These are phyloP conservation scores for Kandelia obovata DNA, from an alignment of 345 rosid genomes.

Conservation along the genomic window DNA sequence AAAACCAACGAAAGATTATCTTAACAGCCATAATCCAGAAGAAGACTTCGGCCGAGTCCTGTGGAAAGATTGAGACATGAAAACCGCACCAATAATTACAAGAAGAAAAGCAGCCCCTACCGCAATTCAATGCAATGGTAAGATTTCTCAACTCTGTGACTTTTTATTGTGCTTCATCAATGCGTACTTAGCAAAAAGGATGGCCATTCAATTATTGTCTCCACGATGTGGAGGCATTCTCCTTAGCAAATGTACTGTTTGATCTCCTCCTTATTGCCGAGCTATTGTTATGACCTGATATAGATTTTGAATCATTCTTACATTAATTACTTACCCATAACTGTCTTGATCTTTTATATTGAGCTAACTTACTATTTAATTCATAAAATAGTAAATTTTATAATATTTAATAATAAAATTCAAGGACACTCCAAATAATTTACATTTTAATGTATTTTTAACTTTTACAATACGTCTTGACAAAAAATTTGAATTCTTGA, in stretches of 20 bases:
- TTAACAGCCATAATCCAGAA: background rate
- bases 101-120: background rate
- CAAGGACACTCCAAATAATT: no score
- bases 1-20: no score
- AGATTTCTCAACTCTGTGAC: background rate
- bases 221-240: background rate
- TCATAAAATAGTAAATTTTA: no score
- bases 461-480: no score
- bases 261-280: background rate
- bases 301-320: no score
- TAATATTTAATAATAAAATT: no score
- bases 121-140: background rate
- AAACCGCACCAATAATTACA: background rate
- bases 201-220: conserved; percentile 9
- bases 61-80: background rate
- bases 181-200: conserved; percentile 11
- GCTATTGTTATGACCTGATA: no score
- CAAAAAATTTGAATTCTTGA: no score
- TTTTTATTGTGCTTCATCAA: background rate
- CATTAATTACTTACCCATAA: no score
- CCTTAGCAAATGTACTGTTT: background rate
- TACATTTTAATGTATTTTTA: no score
- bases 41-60: background rate
- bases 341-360: no score
- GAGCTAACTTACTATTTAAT: no score